Conservation (phyloP, 75 land plant genomes). For the Selaginella tamariscina region DNA sequence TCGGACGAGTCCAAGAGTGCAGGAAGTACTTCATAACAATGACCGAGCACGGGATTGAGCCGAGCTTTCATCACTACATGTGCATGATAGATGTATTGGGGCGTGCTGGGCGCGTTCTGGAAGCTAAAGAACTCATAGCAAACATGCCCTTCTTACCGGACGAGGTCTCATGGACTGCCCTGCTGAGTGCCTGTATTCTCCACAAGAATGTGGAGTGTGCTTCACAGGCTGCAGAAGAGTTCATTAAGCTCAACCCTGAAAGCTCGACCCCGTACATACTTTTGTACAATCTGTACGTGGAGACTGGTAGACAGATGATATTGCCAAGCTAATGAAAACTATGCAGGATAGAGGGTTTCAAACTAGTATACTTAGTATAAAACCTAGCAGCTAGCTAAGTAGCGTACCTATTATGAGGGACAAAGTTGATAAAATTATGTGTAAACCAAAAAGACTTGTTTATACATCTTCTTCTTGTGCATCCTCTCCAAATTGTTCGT, state of each 20-base stretch:
- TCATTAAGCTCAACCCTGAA: background rate
- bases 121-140: background rate
- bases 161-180: background rate
- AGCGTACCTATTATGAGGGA: no score
- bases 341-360: background rate
- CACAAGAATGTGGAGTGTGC: constrained; percentile 7
- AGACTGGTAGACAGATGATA: background rate
- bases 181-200: constrained; percentile 6
- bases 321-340: background rate
- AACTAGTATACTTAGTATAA: no score
- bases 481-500: constrained; percentile 36
- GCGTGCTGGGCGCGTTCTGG: background rate
- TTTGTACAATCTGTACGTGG: background rate
- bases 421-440: no score
- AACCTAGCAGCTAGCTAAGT: no score
- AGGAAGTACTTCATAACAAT: background rate
- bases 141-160: background rate
- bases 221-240: background rate
- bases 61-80: background rate
- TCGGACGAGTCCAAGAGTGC: background rate
- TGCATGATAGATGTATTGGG: constrained; percentile 2
- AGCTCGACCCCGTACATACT: background rate
- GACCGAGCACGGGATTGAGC: background rate
- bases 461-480: no score
- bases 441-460: no score